Evolutionary conservation across 345 rosid genomes (phyloP), one percentile per base, ranked within the genome.

Genomic region (Bruguiera gymnorhiza): DNA sequence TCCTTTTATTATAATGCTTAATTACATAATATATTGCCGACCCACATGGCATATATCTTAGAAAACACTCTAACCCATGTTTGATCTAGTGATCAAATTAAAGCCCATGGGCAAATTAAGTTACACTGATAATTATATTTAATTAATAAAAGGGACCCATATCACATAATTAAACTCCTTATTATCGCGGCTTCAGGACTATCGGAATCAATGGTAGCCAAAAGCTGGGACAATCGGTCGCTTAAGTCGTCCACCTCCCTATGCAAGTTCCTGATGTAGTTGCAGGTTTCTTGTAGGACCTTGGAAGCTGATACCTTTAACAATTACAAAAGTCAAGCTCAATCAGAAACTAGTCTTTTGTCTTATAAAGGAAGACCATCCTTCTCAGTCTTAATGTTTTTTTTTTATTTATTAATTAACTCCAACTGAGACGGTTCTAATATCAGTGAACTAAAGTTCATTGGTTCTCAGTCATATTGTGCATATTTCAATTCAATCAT

Each of bases 261-360:
- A 72, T 94, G 96, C 86, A 94, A 84, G 85, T 75, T 86, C 84
- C 87, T 81, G 57, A 94, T 91, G 76, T 94, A 89, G 80, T 88
- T 88, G 88, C 99, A 94, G 18, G 99, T 94, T 78, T 94, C 99
- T 65, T 91, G 97, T 65, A 94, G 82, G 55, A 94, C 97, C 79
- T 83, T 94, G 3, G 99, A 84, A 56, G 96, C 95, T 62, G 99
- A 89, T 67, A 82, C 96, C 98, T 94, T 70, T 63, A 18, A 34
- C 54, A 8, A 26, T 21, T 19, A 50, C 24, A 39, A 70, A 24
- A 63, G 20, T 57, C 29, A 69, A 58, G 20, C 27, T 59, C 29
- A 67, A 24, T 73, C 46, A n/a, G 18, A 20, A 10, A 57, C 36
- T 52, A 37, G 34, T 69, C 55, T 52, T 55, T 63, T 56, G 34